Percentiles rank a stretch among this genome's conserved stretches.
These are phyloP conservation scores for Colletotrichum shisoi DNA, from an alignment of 2,329 filamentous ascomycete genomes.

Conservation along the genomic window DNA sequence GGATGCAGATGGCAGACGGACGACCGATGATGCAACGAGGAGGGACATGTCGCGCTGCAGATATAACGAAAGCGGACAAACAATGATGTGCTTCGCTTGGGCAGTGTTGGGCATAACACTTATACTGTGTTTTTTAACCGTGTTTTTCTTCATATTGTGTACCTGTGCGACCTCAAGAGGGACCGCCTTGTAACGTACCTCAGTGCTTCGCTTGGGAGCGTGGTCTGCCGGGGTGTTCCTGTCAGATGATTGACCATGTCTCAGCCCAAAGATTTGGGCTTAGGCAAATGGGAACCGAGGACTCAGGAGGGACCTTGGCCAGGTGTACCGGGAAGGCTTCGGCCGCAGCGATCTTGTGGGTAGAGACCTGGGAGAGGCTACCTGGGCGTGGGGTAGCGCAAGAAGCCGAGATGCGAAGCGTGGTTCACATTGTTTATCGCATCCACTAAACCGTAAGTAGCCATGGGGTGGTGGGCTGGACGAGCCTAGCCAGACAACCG, in stretches of 20 bases:
- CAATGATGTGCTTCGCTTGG: constrained; percentile 1
- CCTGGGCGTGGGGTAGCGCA: constrained; percentile 8
- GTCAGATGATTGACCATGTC: constrained; percentile 36
- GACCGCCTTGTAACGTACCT: too few relatives aligned
- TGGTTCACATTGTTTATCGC: constrained; percentile 8
- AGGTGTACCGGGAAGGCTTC: constrained; percentile 5
- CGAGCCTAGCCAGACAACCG: constrained; percentile 23
- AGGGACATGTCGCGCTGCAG: not conserved
- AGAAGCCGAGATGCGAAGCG: constrained; percentile 17
- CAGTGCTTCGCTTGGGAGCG: not conserved
- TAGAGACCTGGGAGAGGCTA: constrained; percentile 16
- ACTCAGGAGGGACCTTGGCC: constrained; percentile 9
- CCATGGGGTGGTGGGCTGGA: not conserved
- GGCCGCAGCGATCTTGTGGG: constrained; percentile 3
- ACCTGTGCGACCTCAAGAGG: too few relatives aligned
- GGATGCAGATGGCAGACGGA: constrained; percentile 10
- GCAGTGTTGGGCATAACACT: too few relatives aligned
- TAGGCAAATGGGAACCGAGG: constrained; percentile 4
- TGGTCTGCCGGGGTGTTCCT: constrained; percentile 2
- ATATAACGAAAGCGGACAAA: constrained; percentile 2
- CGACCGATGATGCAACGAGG: not conserved
- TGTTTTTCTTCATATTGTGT: too few relatives aligned
- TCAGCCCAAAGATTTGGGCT: constrained; percentile 10
- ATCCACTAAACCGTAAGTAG: constrained; percentile 23
- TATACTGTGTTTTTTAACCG: too few relatives aligned